A percentile compares a stretch with the other conserved stretches of the same genome.
Evolutionary conservation across 352 stramenopile species (phyloP).

Genomic region (Pythium aristosporum): DNA sequence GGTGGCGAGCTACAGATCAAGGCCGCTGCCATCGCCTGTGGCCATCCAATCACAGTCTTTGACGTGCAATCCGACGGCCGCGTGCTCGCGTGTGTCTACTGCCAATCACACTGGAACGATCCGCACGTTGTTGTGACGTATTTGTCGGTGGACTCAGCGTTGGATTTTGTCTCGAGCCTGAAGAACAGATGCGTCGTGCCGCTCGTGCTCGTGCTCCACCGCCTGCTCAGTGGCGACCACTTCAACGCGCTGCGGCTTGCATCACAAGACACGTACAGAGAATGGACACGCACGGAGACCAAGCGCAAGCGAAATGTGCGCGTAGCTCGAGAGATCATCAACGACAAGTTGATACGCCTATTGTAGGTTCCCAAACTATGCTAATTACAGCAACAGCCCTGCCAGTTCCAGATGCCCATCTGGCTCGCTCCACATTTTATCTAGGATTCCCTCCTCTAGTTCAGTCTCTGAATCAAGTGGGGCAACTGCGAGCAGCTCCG

Average conservation of each 20-base stretch:
- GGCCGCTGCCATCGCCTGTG: neutral
- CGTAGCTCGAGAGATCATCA: too few relatives aligned
- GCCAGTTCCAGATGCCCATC: neutral
- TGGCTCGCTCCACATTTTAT: neutral
- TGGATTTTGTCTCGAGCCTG: neutral
- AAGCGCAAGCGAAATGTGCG: neutral
- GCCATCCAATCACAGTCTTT: constrained; percentile 1
- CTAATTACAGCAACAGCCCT: too few relatives aligned
- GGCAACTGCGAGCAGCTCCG: constrained; percentile 8
- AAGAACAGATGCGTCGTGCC: neutral
- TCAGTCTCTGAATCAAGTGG: neutral
- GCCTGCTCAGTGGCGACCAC: neutral
- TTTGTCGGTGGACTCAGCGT: neutral
- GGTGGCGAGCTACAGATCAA: neutral
- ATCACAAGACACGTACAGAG: neutral
- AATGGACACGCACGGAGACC: neutral
- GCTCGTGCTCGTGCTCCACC: neutral
- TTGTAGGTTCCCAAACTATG: neutral
- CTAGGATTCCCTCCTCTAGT: neutral
- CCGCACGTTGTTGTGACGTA: neutral
- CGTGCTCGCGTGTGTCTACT: neutral
- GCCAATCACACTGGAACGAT: neutral
- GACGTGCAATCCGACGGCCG: neutral
- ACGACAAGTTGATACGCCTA: neutral
- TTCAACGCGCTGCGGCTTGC: neutral